Percentiles rank a stretch among this genome's conserved stretches.
Conservation (phyloP, 306 rosid genomes). For the Urtica urens region DNA sequence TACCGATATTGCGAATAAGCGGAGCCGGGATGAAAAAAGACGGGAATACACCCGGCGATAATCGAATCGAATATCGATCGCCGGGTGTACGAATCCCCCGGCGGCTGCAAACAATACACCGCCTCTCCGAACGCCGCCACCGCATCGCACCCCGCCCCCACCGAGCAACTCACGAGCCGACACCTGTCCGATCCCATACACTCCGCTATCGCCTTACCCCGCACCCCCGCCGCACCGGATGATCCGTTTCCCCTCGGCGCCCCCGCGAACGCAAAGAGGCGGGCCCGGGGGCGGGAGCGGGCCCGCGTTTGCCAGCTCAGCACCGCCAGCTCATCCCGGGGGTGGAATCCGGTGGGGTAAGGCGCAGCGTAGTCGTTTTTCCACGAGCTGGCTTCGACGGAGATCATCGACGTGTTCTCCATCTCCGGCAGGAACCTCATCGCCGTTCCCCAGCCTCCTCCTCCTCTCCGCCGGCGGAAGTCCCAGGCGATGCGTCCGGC, state of each 20-base stretch:
- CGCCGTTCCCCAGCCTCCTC: slow-evolving; percentile 70
- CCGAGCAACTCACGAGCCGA: slow-evolving; percentile 51
- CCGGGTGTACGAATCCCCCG: slow-evolving; percentile 84
- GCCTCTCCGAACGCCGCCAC: slow-evolving; percentile 56
- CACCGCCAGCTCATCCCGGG: slow-evolving; percentile 75
- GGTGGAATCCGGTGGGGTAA: slow-evolving; percentile 40
- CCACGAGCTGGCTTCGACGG: slow-evolving; percentile 87
- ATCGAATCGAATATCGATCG: slow-evolving; percentile 76
- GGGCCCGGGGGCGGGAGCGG: slow-evolving; percentile 28
- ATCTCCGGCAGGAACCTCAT: slow-evolving; percentile 66
- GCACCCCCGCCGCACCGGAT: slow-evolving; percentile 90
- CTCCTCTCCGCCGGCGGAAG: slow-evolving; percentile 48
- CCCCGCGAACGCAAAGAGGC: slow-evolving; percentile 39
- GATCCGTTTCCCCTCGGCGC: slow-evolving; percentile 48
- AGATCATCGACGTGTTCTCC: slow-evolving; percentile 70
- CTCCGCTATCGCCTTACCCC: slow-evolving; percentile 50
- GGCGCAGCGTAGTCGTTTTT: slow-evolving; percentile 70
- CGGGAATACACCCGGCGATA: slow-evolving; percentile 81
- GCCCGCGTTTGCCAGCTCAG: slow-evolving; percentile 44
- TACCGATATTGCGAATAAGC: slow-evolving; percentile 76
- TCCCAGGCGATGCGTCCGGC: slow-evolving; percentile 92
- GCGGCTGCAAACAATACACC: slow-evolving; percentile 72
- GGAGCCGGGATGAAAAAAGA: slow-evolving; percentile 79
- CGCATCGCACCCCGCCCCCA: slow-evolving; percentile 47
- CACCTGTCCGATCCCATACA: slow-evolving; percentile 40